Evolutionary conservation across 2,329 filamentous ascomycete genomes (phyloP).

Genomic region (Monosporascus sp.): DNA sequence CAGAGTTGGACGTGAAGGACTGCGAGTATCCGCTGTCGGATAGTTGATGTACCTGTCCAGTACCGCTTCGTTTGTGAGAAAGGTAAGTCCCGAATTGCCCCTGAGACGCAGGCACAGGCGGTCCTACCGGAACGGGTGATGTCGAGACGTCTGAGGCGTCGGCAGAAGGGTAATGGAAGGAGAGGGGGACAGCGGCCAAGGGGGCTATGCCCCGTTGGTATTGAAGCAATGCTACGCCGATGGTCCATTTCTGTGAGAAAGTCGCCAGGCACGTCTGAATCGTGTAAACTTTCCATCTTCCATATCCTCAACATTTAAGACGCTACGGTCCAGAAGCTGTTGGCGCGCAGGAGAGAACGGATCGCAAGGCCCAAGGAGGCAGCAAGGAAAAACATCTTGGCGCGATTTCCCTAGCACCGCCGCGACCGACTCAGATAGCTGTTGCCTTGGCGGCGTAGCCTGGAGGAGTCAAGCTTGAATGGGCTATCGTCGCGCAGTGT

Average conservation of each 20-base stretch:
- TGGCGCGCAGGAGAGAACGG: no score
- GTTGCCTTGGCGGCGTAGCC: no score
- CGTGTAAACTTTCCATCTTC: neutral
- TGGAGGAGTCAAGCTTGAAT: no score
- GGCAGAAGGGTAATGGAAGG: neutral
- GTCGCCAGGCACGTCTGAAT: neutral
- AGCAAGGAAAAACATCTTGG: no score
- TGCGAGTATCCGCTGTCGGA: conserved; percentile 32
- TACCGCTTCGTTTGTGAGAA: conserved; percentile 39
- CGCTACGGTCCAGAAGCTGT: no score
- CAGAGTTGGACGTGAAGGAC: conserved; percentile 9
- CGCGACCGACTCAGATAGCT: no score
- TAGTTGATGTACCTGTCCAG: conserved; percentile 44
- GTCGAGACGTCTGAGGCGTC: conserved; percentile 1
- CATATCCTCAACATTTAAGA: neutral
- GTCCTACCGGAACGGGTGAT: conserved; percentile 12
- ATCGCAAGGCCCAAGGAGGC: no score
- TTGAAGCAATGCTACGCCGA: neutral
- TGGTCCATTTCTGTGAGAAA: neutral
- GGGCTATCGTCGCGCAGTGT: no score
- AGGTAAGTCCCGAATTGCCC: conserved; percentile 41
- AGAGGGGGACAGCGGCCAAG: neutral
- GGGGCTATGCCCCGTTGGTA: neutral
- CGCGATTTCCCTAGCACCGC: no score
- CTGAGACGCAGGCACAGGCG: conserved; percentile 28